Conservation (phyloP, 2,329 filamentous ascomycete genomes). For the Gremmenia infestans region DNA sequence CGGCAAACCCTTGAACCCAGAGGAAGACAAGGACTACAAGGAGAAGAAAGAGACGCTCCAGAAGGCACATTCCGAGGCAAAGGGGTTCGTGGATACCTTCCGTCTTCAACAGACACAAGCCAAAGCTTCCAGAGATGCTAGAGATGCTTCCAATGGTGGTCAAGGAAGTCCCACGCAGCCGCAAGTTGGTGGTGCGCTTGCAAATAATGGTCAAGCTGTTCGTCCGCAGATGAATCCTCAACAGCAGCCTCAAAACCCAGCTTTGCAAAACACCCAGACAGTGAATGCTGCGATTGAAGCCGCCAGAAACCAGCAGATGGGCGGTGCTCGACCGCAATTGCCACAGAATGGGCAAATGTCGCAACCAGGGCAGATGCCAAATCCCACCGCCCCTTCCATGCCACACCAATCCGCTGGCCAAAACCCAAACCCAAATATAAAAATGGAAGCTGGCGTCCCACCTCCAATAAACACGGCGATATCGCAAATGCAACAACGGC, state of each 20-base stretch:
- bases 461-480: conserved; percentile 29
- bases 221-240: conserved; percentile 29
- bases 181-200: conserved; percentile 4
- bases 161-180: conserved; percentile 25
- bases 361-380: conserved; percentile 16
- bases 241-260: conserved; percentile 25
- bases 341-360: conserved; percentile 20
- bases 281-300: conserved; percentile 33
- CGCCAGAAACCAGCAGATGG: conserved; percentile 31
- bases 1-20: conserved; percentile 41
- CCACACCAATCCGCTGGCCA: conserved; percentile 5
- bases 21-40: conserved; percentile 43
- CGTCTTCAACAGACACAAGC: conserved; percentile 34
- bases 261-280: conserved; percentile 29
- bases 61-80: conserved; percentile 43
- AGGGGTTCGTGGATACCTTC: conserved; percentile 44
- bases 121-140: conserved; percentile 18
- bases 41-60: conserved; percentile 40
- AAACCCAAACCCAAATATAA: conserved; percentile 20
- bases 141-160: conserved; percentile 25
- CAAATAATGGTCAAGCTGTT: conserved; percentile 12
- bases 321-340: conserved; percentile 22
- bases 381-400: conserved; percentile 18
- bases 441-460: conserved; percentile 23
- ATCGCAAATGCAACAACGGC: conserved; percentile 22